A percentile compares a stretch with the other conserved stretches of the same genome.
phyloP scores from a whole-genome alignment of 1,284 basidiomycete species.

The Malassezia yamatoensis region DNA sequence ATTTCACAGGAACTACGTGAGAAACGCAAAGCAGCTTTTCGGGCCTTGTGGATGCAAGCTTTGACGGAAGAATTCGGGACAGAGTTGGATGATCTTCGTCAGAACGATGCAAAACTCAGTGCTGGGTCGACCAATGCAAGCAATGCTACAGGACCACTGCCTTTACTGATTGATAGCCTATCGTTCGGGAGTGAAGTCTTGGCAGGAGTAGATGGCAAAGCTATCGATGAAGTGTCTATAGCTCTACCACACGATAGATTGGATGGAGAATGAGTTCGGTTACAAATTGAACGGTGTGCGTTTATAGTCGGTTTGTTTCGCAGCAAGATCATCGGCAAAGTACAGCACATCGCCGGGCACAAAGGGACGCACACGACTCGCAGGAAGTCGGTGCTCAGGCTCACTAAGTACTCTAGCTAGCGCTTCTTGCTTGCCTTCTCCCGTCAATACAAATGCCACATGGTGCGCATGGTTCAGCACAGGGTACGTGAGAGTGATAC shows the following conservation, averaged over 20 bases:
- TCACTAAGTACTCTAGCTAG: constrained; percentile 66
- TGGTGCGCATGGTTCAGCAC: constrained; percentile 55
- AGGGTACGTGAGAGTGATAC: constrained; percentile 56
- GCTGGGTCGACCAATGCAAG: neutral
- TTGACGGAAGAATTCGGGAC: constrained; percentile 34
- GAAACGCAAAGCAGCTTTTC: constrained; percentile 20
- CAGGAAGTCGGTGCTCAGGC: constrained; percentile 70
- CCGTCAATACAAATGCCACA: constrained; percentile 76
- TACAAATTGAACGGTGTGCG: constrained; percentile 6
- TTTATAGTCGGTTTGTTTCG: constrained; percentile 28
- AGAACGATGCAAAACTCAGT: constrained; percentile 3
- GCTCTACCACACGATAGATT: constrained; percentile 3
- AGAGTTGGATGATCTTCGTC: constrained; percentile 28
- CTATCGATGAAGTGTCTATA: constrained; percentile 5
- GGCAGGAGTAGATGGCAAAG: neutral
- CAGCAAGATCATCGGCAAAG: constrained; percentile 40
- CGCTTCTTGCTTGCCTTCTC: constrained; percentile 71
- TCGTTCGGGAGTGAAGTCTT: constrained; percentile 26
- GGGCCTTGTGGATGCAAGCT: constrained; percentile 27
- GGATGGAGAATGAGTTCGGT: neutral
- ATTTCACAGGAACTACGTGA: constrained; percentile 7
- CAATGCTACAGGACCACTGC: constrained; percentile 19
- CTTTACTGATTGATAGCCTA: constrained; percentile 33
- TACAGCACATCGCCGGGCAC: constrained; percentile 57
- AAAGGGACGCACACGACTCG: constrained; percentile 68